These are phyloP conservation scores for Zea mays DNA, from an alignment of 176 grass and related monocot genomes.

Conservation along the genomic window Zm-B73-REFERENCE-NAM-5.0 NC_050098.1:230106001-230106500, in stretches of 20 bases:
- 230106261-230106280: slow-evolving; percentile 79
- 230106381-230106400: slow-evolving; percentile 89
- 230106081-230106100: slow-evolving; percentile 90
- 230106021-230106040: slow-evolving; percentile 80
- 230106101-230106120: slow-evolving; percentile 63
- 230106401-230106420: slow-evolving; percentile 93
- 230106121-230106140: slow-evolving; percentile 29
- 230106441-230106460: slow-evolving; percentile 89
- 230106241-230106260: slow-evolving; percentile 87
- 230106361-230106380: slow-evolving; percentile 79
- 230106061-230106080: slow-evolving; percentile 77
- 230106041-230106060: slow-evolving; percentile 80
- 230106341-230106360: slow-evolving; percentile 78
- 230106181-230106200: slow-evolving; percentile 48
- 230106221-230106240: slow-evolving; percentile 64
- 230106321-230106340: slow-evolving; percentile 95
- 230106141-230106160: slow-evolving; percentile 27
- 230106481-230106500: slow-evolving; percentile 78
- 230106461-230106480: slow-evolving; percentile 89
- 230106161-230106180: slow-evolving; percentile 21
- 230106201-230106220: slow-evolving; percentile 59
- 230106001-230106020: slow-evolving; percentile 92
- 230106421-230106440: slow-evolving; percentile 90
- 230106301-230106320: slow-evolving; percentile 95
- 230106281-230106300: slow-evolving; percentile 94